Evolutionary conservation across 2,329 filamentous ascomycete species (phyloP).

Genomic region (Cercospora berteroae): DNA sequence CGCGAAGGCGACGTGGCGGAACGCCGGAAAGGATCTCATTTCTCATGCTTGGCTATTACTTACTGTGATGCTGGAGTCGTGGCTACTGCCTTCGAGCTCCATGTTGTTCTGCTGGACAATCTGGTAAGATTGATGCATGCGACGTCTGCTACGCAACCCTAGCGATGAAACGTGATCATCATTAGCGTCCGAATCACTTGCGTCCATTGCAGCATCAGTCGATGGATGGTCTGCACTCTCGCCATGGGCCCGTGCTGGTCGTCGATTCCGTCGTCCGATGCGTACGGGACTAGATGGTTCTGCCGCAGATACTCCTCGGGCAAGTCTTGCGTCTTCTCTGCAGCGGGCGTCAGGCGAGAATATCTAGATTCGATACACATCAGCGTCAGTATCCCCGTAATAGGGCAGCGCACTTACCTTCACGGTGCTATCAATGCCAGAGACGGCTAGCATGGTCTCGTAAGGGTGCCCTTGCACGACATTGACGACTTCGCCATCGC

Average conservation of each 20-base stretch:
- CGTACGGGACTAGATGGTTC: conserved; percentile 38
- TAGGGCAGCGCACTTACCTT: background rate
- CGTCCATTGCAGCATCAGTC: conserved; percentile 34
- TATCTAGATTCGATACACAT: conserved; percentile 70
- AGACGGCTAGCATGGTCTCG: conserved; percentile 64
- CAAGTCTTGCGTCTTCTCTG: conserved; percentile 56
- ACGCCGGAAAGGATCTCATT: background rate
- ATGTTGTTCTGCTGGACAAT: conserved; percentile 64
- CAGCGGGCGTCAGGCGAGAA: conserved; percentile 61
- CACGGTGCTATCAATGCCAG: conserved; percentile 50
- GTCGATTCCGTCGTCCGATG: conserved; percentile 18
- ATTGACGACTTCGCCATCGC: conserved; percentile 68
- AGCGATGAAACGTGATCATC: conserved; percentile 42
- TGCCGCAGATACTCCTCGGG: conserved; percentile 56
- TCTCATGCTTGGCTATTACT: conserved; percentile 17
- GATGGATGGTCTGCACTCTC: conserved; percentile 8
- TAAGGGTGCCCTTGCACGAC: conserved; percentile 67
- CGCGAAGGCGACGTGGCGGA: background rate
- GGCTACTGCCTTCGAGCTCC: conserved; percentile 56
- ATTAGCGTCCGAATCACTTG: conserved; percentile 28
- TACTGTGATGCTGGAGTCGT: conserved; percentile 56
- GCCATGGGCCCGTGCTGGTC: background rate
- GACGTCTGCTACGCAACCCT: conserved; percentile 56
- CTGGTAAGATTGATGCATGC: conserved; percentile 59
- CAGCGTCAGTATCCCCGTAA: conserved; percentile 62